These are phyloP conservation scores for Alternaria atra DNA, from an alignment of 2,329 filamentous ascomycete genomes.

Conservation along the genomic window DNA sequence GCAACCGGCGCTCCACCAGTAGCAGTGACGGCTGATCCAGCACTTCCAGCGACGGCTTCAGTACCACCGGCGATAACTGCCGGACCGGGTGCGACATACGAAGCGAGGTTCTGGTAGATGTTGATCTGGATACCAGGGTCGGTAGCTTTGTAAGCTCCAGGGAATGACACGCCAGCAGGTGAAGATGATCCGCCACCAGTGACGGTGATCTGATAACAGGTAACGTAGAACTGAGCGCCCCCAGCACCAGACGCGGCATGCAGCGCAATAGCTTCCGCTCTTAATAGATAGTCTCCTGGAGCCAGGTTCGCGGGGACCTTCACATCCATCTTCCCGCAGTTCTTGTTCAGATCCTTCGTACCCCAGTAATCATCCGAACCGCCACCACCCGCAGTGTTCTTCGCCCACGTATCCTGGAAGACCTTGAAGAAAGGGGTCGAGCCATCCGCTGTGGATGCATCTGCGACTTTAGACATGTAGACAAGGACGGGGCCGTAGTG, in stretches of 20 bases:
- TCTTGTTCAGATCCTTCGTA: constrained; percentile 57
- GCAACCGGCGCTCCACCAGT: constrained; percentile 27
- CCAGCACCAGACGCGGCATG: constrained; percentile 57
- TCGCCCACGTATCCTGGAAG: constrained; percentile 62
- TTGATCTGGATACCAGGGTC: constrained; percentile 69
- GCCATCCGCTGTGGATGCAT: constrained; percentile 60
- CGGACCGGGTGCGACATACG: constrained; percentile 64
- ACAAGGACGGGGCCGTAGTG: constrained; percentile 43
- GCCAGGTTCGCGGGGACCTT: constrained; percentile 63
- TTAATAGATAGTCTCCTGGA: constrained; percentile 60
- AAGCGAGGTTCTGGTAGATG: constrained; percentile 62
- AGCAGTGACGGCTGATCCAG: constrained; percentile 31
- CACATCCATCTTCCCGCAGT: constrained; percentile 60
- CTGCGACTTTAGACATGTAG: constrained; percentile 58
- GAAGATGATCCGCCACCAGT: constrained; percentile 62
- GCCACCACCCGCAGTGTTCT: constrained; percentile 51
- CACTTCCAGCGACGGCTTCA: constrained; percentile 40
- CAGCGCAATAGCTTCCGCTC: constrained; percentile 68
- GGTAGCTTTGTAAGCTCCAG: constrained; percentile 64
- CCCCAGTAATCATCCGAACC: constrained; percentile 61
- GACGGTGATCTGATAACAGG: constrained; percentile 68
- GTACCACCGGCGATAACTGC: constrained; percentile 45
- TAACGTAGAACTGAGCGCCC: constrained; percentile 57
- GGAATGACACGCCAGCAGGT: constrained; percentile 59
- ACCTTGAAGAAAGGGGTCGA: constrained; percentile 66